Conservation (phyloP, 1,284 basidiomycete genomes). For the Ustilago tritici region DNA sequence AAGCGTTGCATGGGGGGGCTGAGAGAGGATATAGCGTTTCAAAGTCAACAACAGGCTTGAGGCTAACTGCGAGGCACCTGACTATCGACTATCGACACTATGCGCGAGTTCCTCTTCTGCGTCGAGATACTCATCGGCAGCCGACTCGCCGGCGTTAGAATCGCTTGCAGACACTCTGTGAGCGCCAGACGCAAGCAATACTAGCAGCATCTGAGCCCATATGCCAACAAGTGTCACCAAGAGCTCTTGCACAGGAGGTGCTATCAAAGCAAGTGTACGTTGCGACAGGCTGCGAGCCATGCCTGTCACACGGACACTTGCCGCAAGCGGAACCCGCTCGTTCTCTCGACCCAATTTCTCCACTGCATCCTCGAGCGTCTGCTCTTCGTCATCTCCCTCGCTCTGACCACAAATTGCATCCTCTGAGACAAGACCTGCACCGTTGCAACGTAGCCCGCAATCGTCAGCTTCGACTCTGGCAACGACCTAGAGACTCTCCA, state of each 20-base stretch:
- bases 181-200: conserved; percentile 13
- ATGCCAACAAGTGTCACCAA: conserved; percentile 23
- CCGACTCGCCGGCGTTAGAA: background rate
- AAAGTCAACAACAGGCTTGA: background rate
- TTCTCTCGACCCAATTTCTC: background rate
- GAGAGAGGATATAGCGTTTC: background rate
- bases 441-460: background rate
- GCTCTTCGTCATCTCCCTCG: conserved; percentile 9
- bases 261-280: conserved; percentile 20
- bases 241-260: conserved; percentile 17
- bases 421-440: background rate
- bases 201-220: conserved; percentile 34
- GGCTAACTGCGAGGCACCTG: background rate
- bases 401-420: conserved; percentile 2
- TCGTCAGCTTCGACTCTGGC: conserved; percentile 31
- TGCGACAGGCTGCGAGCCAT: conserved; percentile 32
- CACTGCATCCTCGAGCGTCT: conserved; percentile 18
- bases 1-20: background rate
- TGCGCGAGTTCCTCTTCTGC: conserved; percentile 12
- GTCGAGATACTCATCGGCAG: conserved; percentile 8
- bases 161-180: background rate
- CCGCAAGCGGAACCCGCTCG: background rate
- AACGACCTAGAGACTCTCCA: conserved; percentile 78
- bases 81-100: conserved; percentile 11
- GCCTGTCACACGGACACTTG: conserved; percentile 9